Evolutionary conservation across 2,329 filamentous ascomycete genomes (phyloP), one percentile per base, ranked within the genome.

Genomic region (Cladosporium sp.): DNA sequence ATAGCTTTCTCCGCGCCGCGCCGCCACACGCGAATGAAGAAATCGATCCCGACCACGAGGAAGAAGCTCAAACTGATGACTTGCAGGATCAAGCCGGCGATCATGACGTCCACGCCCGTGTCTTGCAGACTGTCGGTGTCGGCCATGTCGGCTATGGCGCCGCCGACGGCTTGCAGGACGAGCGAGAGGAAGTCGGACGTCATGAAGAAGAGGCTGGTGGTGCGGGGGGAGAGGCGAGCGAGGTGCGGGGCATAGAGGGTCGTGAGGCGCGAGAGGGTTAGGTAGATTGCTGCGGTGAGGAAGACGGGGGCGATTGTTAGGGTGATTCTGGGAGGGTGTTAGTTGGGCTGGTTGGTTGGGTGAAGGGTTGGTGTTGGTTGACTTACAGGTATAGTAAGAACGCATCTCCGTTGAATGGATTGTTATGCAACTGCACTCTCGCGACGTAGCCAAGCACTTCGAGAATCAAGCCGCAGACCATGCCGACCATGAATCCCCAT

Each of bases 41-140:
- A 43, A 34, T 50, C 40, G 19, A 41, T 17, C 17, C 36, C 15
- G 2, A 47, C 40, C 29, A 59, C 24, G 39, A 78, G 74, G 71
- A 86, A 86, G 51, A 75, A 63, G 34, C 73, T 56, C 27, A 84
- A 71, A 2, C 79, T 81, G 53, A 75, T 66, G 39, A 84, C 82
- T 60, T 86, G 83, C 62, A 79, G 80, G 15, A 73, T 64, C 0
- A 86, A 74, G 29, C 84, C 84, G 3, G 80, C 80, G 17, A 86
- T 74, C 76, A 83, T 84, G 67, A 85, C 78, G 61, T 85, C 70
- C 56, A 78, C 74, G n/a, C 81, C 83, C 0, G 61, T 58, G 1
- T 67, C 55, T 12, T 48, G 39, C 13, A 29, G 34, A 9, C 45
- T 49, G n/a, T 68, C 57, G 12, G 62, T 61, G 7, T 68, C 48